Evolutionary conservation across 2,329 filamentous ascomycete genomes (phyloP), one percentile per base, ranked within the genome.

Genomic region (Clarireedia paspali): DNA sequence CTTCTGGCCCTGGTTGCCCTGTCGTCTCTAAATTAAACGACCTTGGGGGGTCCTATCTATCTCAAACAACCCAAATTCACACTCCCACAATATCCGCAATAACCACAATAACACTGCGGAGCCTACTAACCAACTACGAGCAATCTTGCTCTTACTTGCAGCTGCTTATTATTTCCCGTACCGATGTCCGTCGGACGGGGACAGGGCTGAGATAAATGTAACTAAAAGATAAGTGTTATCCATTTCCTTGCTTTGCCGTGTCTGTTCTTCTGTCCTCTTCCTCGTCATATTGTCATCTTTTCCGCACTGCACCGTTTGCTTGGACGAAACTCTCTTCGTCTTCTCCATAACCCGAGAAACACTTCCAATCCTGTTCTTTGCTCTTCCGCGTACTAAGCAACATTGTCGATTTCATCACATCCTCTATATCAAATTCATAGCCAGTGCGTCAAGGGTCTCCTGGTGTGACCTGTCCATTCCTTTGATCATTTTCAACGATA

Each of bases 51-150:
- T 75, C 71, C 73, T 73, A 76, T 78, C 70, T 76, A 76, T 72
- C 72, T 79, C 78, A 80, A 79, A 81, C 77, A 65, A 52, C 36
- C 48, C 40, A 26, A 56, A 17, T 24, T 34, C 23, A 27, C 40
- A 23, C 20, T 42, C 36, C 15, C 38, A 34, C 30, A 34, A 12
- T 12, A 12, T 4, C 30, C 30, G 12, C 30, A 34, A 34, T 34
- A 12, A 34, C 30, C 30, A 34, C 30, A 34, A 34, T 12, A 14
- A 34, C 12, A 34, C 30, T 12, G 12, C 10, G 30, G 10, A 34
- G 14, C 12, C 30, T 34, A 14, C 30, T 34, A 34, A 34, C 30
- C 30, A 12, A 12, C 30, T 34, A 14, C 9, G 30, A 34, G 7
- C 30, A 34, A 34, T 12, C 30, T 14, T 42, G 50, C 50, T 46